phyloP scores from a whole-genome alignment of 1,284 basidiomycete species.

The Exsudoporus floridanus region DNA sequence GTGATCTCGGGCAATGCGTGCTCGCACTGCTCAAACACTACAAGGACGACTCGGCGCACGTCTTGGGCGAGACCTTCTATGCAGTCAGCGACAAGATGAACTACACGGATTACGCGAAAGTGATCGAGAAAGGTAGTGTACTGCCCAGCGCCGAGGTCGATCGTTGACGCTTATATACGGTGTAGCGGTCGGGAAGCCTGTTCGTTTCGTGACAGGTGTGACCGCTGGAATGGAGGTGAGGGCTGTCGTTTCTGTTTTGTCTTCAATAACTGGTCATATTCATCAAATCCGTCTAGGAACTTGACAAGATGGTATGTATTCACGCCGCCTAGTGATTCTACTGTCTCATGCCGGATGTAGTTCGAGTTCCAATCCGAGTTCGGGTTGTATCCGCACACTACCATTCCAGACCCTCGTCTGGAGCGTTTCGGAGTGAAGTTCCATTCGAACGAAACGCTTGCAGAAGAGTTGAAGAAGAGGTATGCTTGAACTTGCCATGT shows the following conservation, averaged over 20 bases:
- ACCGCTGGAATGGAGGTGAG: slow-evolving; percentile 23
- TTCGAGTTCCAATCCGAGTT: slow-evolving; percentile 29
- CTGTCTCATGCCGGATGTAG: slow-evolving; percentile 13
- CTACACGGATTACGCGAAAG: slow-evolving; percentile 21
- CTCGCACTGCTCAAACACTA: slow-evolving; percentile 35
- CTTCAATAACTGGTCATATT: background rate
- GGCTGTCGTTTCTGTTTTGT: background rate
- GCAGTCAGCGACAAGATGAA: slow-evolving; percentile 28
- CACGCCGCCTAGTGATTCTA: background rate
- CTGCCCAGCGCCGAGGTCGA: background rate
- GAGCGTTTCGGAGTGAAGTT: slow-evolving; percentile 32
- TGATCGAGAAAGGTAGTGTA: slow-evolving; percentile 23
- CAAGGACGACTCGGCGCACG: slow-evolving; percentile 16
- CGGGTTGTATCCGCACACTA: slow-evolving; percentile 25
- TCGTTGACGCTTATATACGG: background rate
- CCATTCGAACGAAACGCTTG: slow-evolving; percentile 25
- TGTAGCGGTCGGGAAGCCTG: slow-evolving; percentile 28
- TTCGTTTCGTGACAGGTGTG: slow-evolving; percentile 22
- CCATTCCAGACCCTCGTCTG: slow-evolving; percentile 31
- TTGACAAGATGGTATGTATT: slow-evolving; percentile 33
- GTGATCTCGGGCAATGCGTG: slow-evolving; percentile 30
- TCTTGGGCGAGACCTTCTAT: slow-evolving; percentile 28
- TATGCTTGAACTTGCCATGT: slow-evolving; percentile 15
- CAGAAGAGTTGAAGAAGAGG: slow-evolving; percentile 23
- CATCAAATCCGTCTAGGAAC: slow-evolving; percentile 13